Conservation (phyloP, 768 basidiomycete species). For the Tubosaeta sp. region DNA sequence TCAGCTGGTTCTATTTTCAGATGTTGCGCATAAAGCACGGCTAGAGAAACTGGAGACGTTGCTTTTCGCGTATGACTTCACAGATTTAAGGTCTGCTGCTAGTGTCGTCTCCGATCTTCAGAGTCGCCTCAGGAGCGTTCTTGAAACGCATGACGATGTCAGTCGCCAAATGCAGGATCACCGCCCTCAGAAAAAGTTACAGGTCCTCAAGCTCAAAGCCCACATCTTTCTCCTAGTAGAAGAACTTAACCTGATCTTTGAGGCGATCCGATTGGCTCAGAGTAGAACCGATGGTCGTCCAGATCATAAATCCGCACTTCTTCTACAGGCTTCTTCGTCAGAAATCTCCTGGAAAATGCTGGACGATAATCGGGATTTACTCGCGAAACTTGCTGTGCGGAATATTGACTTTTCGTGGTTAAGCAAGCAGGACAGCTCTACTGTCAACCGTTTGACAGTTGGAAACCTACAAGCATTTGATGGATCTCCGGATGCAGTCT, state of each 20-base stretch:
- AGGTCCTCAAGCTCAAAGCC: slow-evolving; percentile 63
- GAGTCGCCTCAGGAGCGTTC: slow-evolving; percentile 58
- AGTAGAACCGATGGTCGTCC: slow-evolving; percentile 62
- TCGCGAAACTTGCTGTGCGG: slow-evolving; percentile 83
- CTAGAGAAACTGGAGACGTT: slow-evolving; percentile 77
- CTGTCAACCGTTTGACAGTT: slow-evolving; percentile 69
- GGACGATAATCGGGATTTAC: slow-evolving; percentile 61
- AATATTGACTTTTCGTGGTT: slow-evolving; percentile 79
- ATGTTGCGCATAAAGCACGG: slow-evolving; percentile 76
- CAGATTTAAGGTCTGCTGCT: slow-evolving; percentile 67
- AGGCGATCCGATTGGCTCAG: slow-evolving; percentile 80
- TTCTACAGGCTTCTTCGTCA: slow-evolving; percentile 75
- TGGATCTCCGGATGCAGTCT: slow-evolving; percentile 73
- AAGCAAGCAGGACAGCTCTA: slow-evolving; percentile 83
- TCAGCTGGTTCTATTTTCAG: slow-evolving; percentile 84
- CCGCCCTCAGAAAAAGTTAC: slow-evolving; percentile 43
- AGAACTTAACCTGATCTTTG: slow-evolving; percentile 80
- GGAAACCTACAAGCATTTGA: slow-evolving; percentile 83
- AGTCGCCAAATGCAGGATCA: slow-evolving; percentile 30
- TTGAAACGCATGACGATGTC: slow-evolving; percentile 47
- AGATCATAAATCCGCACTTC: slow-evolving; percentile 75
- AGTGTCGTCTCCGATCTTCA: slow-evolving; percentile 71
- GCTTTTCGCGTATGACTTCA: slow-evolving; percentile 86
- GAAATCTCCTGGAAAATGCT: slow-evolving; percentile 94
- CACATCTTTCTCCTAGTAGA: slow-evolving; percentile 71